A percentile compares a stretch with the other conserved stretches of the same genome.
phyloP scores from a whole-genome alignment of 176 grass and related monocot species.

The Oryza brachyantha region DNA sequence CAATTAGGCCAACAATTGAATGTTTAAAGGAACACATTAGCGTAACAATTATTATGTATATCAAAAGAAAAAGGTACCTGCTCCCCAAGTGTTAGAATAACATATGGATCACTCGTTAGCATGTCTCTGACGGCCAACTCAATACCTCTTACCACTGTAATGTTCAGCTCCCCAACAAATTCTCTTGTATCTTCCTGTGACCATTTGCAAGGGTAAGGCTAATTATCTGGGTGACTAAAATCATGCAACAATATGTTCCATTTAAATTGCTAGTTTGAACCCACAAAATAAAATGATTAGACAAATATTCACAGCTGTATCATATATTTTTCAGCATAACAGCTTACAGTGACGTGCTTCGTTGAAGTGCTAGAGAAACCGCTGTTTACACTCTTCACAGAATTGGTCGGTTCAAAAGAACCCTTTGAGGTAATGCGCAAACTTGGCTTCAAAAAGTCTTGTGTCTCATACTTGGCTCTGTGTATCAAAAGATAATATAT shows the following conservation, averaged over 20 bases:
- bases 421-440: slow-evolving; percentile 80
- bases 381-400: slow-evolving; percentile 52
- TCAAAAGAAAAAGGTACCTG: slow-evolving; percentile 51
- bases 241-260: slow-evolving; percentile 19
- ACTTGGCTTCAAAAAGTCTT: slow-evolving; percentile 98
- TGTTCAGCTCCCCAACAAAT: slow-evolving; percentile 78
- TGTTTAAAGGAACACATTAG: slow-evolving; percentile 19
- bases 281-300: slow-evolving; percentile 24
- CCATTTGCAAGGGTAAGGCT: slow-evolving; percentile 38
- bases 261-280: slow-evolving; percentile 21
- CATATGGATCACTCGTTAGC: slow-evolving; percentile 95
- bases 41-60: slow-evolving; percentile 3
- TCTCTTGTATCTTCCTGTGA: slow-evolving; percentile 76
- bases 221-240: slow-evolving; percentile 35
- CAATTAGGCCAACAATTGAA: slow-evolving; percentile 26
- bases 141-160: slow-evolving; percentile 81
- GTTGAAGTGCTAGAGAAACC: slow-evolving; percentile 50
- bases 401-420: slow-evolving; percentile 72
- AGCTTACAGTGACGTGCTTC: slow-evolving; percentile 59
- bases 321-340: slow-evolving; percentile 30
- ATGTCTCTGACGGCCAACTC: slow-evolving; percentile 88
- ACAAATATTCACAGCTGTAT: slow-evolving; percentile 10
- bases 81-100: slow-evolving; percentile 68
- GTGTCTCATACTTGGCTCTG: slow-evolving; percentile 94
- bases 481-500: slow-evolving; percentile 21